Conservation (phyloP, 345 rosid genomes). For the Cardamine resedifolia region DNA sequence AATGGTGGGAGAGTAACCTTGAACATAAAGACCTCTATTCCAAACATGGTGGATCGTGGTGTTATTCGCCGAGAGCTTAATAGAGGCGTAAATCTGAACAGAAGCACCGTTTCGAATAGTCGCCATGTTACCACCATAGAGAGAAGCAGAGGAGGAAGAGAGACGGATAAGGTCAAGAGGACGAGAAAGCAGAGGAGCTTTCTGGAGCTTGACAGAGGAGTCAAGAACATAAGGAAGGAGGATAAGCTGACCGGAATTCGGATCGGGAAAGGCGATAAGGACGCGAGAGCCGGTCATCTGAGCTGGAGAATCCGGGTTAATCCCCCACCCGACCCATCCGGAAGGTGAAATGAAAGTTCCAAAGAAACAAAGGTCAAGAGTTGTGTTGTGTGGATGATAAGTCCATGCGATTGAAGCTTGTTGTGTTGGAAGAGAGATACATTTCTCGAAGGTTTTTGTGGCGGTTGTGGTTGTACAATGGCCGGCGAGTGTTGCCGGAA, state of each 20-base stretch:
- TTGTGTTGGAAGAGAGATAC: constrained; percentile 82
- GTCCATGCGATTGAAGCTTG: constrained; percentile 97
- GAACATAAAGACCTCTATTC: constrained; percentile 97
- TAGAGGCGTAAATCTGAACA: constrained; percentile 67
- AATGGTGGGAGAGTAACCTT: constrained; percentile 96
- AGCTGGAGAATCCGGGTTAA: constrained; percentile 60
- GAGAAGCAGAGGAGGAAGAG: constrained; percentile 72
- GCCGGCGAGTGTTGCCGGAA: constrained; percentile 38
- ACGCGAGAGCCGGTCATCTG: constrained; percentile 91
- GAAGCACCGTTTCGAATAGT: constrained; percentile 77
- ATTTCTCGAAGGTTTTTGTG: constrained; percentile 63
- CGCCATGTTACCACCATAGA: constrained; percentile 89
- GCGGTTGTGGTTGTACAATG: constrained; percentile 63
- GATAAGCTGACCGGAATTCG: constrained; percentile 75
- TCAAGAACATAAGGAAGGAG: constrained; percentile 77
- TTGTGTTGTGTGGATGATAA: constrained; percentile 71
- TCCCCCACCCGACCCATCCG: constrained; percentile 95
- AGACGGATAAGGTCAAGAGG: constrained; percentile 71
- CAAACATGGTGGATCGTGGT: constrained; percentile 79
- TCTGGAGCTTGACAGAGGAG: constrained; percentile 84
- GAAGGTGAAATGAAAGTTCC: constrained; percentile 95
- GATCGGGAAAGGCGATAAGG: constrained; percentile 85
- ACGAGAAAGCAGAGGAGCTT: constrained; percentile 73
- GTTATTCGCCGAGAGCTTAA: constrained; percentile 59
- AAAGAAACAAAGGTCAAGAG: constrained; percentile 82